Evolutionary conservation across 2,329 filamentous ascomycete genomes (phyloP), one percentile per base, ranked within the genome.

Genomic region (Xylaria digitata): DNA sequence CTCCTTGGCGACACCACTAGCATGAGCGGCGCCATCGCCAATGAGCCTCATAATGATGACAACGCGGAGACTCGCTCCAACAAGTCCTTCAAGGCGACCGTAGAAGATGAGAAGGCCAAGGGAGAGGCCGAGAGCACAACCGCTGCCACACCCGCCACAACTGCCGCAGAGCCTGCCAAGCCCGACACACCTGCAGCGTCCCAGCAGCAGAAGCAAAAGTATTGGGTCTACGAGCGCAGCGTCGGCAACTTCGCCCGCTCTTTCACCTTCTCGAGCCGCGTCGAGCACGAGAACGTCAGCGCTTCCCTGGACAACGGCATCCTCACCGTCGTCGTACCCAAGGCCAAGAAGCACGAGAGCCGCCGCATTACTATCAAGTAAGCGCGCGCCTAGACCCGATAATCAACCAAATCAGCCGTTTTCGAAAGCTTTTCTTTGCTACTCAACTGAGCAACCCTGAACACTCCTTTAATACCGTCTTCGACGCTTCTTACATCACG

Each of bases 141-240:
- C 50, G 71, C 71, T 30, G 74, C 76, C 1, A 26, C 26, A 1
- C 26, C 26, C 26, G 26, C 26, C 26, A 26, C 26, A 0, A 26
- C 26, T 37, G 77, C 76, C 57, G 74, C 23, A 60, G 77, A 82
- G 30, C 71, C 79, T 45, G 70, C 75, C 56, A 81, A 81, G 75
- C 59, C 70, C 55, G 68, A 71, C 48, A 56, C 54, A 9, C 42
- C 64, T 3, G 66, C 63, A 58, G 57, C 61, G 67, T 70, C 70
- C 69, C 75, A 71, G 40, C 56, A 73, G 23, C 75, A 77, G 65
- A 78, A 80, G 69, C 71, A 82, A 73, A 90, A 88, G 80, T 94
- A 89, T 84, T 95, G 92, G 92, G 82, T 89, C 68, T 83, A 84
- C 42, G 89, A 92, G 81, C 88, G 89, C 72, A 86, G 83, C 67